Base-by-base conservation (phyloP, 371 early-diverging fungal species). In the Syncephalastrum contaminatum region DNA sequence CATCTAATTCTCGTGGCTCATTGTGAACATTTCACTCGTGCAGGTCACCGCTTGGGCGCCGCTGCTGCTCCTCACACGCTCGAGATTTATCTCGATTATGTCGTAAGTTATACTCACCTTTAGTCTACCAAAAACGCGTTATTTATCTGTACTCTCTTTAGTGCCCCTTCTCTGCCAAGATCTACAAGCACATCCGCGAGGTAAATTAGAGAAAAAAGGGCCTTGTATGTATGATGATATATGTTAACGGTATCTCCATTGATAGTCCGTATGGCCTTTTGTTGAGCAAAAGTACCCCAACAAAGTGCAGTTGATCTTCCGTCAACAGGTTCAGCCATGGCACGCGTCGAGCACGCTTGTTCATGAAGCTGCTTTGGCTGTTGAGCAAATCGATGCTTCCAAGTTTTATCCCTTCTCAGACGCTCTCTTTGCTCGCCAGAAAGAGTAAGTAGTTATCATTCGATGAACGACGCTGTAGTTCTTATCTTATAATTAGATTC, bases 251-350 rank as follows among this genome's bases (percentile, higher is more conserved):
- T 3, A 25, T 25, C 7, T 25, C 25, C 7, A 3, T 25, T 25
- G 45, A 42, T 42, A 83, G 71, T 58, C 83, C 54, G 80, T 88
- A 3, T 65, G 85, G 67, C 87, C 88, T 1, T 85, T 65, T 56
- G 59, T 86, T 21, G 72, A 84, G 15, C 18, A 73, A 27, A 56
- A 68, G 4, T 75, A 85, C 44, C 67, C 84, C 15, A 66, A 69
- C 16, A 67, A 81, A 22, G 62, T 85, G 14, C 85, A 87, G 59
- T 59, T 88, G 16, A 73, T 89, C 20, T 82, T 91, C 60, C 79
- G 91, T 21, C 88, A 92, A 56, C 93, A 92, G 69, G 76, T 92
- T 41, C 93, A 92, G 61, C 88, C 91, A 1, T 91, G 93, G 93
- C 92, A 92, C 63, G 90, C 92, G 0, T 65, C 76, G 15, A 87